phyloP scores from a whole-genome alignment of 2,329 filamentous ascomycete genomes.

The Cercospora zeae-maydis region DNA sequence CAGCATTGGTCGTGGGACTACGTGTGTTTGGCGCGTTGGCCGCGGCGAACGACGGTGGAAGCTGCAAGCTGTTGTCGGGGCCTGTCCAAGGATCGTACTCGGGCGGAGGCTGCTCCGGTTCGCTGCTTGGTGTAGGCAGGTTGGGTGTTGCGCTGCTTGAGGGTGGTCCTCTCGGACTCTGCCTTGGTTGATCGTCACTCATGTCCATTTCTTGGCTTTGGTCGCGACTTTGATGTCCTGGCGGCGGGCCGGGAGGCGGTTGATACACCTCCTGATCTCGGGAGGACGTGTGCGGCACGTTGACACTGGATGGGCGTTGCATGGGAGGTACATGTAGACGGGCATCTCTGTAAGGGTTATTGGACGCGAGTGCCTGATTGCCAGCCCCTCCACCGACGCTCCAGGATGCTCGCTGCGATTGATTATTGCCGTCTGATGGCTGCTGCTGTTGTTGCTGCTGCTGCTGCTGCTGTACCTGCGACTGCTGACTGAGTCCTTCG shows the following conservation, averaged over 20 bases:
- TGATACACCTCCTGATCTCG: conserved; percentile 28
- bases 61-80: conserved; percentile 71
- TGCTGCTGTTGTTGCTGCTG: conserved; percentile 10
- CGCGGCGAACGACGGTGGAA: conserved; percentile 60
- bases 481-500: conserved; percentile 11
- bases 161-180: conserved; percentile 7
- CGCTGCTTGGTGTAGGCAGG: conserved; percentile 15
- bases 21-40: conserved; percentile 49
- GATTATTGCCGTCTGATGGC: neutral
- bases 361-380: conserved; percentile 16
- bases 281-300: conserved; percentile 15
- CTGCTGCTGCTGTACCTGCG: conserved; percentile 11
- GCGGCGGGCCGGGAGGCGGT: conserved; percentile 35
- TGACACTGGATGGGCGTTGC: conserved; percentile 20
- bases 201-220: conserved; percentile 17
- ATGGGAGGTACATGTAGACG: conserved; percentile 12
- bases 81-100: conserved; percentile 69
- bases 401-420: conserved; percentile 18
- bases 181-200: conserved; percentile 24
- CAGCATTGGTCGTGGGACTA: conserved; percentile 68
- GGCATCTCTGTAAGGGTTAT: conserved; percentile 24
- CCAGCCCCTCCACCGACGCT: conserved; percentile 20
- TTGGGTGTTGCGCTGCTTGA: conserved; percentile 19
- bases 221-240: conserved; percentile 22
- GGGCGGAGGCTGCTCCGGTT: conserved; percentile 44